Conservation (phyloP, 805 yeast genomes). For the Tetrapisispora arboricola region DNA sequence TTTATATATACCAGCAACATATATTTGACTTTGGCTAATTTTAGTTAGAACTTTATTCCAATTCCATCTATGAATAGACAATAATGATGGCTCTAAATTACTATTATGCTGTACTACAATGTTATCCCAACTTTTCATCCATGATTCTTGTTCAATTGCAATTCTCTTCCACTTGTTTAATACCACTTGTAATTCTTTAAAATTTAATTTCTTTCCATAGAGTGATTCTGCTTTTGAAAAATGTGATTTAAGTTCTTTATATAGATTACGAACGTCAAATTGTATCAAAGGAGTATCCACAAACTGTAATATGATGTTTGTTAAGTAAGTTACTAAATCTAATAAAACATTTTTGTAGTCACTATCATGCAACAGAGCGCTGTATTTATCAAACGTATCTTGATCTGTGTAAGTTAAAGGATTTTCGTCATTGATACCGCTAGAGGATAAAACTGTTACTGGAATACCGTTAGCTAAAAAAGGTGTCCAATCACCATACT, state of each 20-base stretch:
- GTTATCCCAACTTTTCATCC: conserved; percentile 56
- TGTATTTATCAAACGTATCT: conserved; percentile 53
- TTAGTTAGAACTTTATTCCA: conserved; percentile 63
- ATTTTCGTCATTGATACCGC: conserved; percentile 30
- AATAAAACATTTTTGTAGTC: conserved; percentile 47
- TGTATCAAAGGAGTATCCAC: conserved; percentile 74
- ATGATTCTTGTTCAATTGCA: conserved; percentile 41
- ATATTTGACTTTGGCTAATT: conserved; percentile 45
- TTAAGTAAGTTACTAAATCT: conserved; percentile 45
- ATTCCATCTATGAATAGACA: conserved; percentile 64
- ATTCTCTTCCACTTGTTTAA: conserved; percentile 33
- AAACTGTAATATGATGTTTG: conserved; percentile 45
- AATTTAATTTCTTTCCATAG: conserved; percentile 20
- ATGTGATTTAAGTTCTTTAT: conserved; percentile 35
- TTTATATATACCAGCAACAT: conserved; percentile 33
- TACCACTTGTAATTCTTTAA: conserved; percentile 22
- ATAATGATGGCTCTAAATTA: conserved; percentile 63
- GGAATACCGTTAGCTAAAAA: conserved; percentile 52
- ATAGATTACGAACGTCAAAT: conserved; percentile 42
- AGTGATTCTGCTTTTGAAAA: conserved; percentile 34
- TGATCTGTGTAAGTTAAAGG: conserved; percentile 51
- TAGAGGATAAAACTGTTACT: conserved; percentile 19
- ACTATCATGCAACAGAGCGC: conserved; percentile 28
- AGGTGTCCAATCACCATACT: conserved; percentile 58
- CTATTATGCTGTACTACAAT: conserved; percentile 37